Conservation (phyloP, 768 basidiomycete genomes). For the Mycena galericulata region DNA sequence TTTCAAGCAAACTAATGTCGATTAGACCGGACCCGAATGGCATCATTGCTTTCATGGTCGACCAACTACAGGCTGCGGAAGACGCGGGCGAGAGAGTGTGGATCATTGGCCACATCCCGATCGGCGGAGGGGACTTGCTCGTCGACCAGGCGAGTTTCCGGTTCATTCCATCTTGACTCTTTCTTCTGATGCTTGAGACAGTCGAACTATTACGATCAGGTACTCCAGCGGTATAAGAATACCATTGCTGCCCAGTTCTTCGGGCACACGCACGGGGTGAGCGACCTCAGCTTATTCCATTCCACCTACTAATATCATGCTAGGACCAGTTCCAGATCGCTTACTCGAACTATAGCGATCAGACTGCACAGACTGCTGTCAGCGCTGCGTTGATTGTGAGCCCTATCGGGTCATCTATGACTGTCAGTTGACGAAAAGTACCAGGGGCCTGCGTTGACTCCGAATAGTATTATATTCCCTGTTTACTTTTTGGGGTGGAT, state of each 20-base stretch:
- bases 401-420: too few species aligned
- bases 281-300: neutral
- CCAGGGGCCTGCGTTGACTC: conserved; percentile 51
- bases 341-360: conserved; percentile 51
- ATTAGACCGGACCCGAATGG: conserved; percentile 54
- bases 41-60: conserved; percentile 51
- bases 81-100: conserved; percentile 49
- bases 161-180: neutral
- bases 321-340: conserved; percentile 55
- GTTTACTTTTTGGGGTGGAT: neutral
- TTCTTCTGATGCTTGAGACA: conserved; percentile 20
- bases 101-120: conserved; percentile 53
- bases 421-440: neutral
- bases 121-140: conserved; percentile 42
- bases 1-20: neutral
- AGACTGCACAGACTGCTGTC: conserved; percentile 44
- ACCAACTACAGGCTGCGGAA: conserved; percentile 53
- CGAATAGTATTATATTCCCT: conserved; percentile 43
- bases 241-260: conserved; percentile 57
- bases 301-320: neutral
- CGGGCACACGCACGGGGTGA: conserved; percentile 52
- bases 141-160: conserved; percentile 30
- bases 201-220: conserved; percentile 56
- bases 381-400: conserved; percentile 45
- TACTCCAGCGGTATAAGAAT: conserved; percentile 53